Evolutionary conservation across 2,329 filamentous ascomycete genomes (phyloP), one percentile per base, ranked within the genome.

Genomic region (Dactylellina sp.): DNA sequence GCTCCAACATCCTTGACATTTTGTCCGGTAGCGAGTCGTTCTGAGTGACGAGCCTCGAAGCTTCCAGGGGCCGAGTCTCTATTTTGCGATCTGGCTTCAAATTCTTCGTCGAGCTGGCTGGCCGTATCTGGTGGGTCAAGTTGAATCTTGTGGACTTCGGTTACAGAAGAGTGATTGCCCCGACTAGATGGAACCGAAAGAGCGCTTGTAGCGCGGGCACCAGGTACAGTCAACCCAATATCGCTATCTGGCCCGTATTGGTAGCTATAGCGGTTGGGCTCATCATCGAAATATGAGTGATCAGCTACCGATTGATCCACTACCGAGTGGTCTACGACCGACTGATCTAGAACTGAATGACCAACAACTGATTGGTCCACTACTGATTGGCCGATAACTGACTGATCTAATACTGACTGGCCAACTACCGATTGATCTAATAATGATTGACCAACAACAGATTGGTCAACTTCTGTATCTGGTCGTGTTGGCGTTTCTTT

Each of bases 1-100:
- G 77, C 78, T 47, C 77, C 77, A 44, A 79, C 71, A 61, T 75
- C 76, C 52, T 64, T 75, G 49, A 79, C 77, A 46, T 76, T 65
- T 55, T 79, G 78, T 25, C 77, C 77, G 12, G 71, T 57, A 25
- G 71, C 71, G 47, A 75, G 22, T 11, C 64, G 62, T 24, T 75
- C 63, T 7, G 25, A 39, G 44, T 75, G 71, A 42, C 64, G 62
- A 16, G 71, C 71, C 18, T 75, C 71, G 24, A 75, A 75, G 37
- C 71, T 75, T 57, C 59, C 63, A 7, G 71, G 70, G 6, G 42
- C 50, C 11, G 71, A 70, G 40, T 68, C 71, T 16, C 71, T 57
- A 59, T 68, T 75, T 1, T 22, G 50, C 7, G 50, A 70, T 49
- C 56, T 28, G 18, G 9, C 35, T 20, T 62, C 61, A n/a, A 50